Conservation (phyloP, 768 basidiomycete species). For the Dioszegia aurantiaca region DNA sequence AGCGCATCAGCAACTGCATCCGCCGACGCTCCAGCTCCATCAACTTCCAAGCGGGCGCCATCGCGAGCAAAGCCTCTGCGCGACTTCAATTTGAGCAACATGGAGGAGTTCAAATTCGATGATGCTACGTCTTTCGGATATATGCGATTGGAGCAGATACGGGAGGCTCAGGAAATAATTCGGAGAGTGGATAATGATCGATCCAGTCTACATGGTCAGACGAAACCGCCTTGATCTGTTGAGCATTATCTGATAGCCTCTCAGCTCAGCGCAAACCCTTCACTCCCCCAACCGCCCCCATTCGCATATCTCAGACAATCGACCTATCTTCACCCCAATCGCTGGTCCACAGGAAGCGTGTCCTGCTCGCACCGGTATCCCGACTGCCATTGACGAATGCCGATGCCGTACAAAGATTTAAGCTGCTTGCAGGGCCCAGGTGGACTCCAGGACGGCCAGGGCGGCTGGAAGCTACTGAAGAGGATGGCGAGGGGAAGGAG, state of each 20-base stretch:
- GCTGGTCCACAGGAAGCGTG: slow-evolving; percentile 70
- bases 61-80: slow-evolving; percentile 9
- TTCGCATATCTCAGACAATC: slow-evolving; percentile 59
- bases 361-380: slow-evolving; percentile 71
- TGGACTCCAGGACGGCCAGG: slow-evolving; percentile 63
- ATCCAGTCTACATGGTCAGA: slow-evolving; percentile 83
- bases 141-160: slow-evolving; percentile 68
- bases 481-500: slow-evolving; percentile 53
- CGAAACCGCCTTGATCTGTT: slow-evolving; percentile 33
- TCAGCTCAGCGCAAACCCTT: slow-evolving; percentile 80
- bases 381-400: slow-evolving; percentile 65
- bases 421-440: slow-evolving; percentile 80
- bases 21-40: slow-evolving; percentile 7
- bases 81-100: slow-evolving; percentile 14
- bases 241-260: background rate
- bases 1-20: background rate
- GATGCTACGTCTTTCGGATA: slow-evolving; percentile 73
- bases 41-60: slow-evolving; percentile 5
- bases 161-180: slow-evolving; percentile 71
- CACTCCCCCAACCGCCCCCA: slow-evolving; percentile 59
- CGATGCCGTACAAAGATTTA: slow-evolving; percentile 75
- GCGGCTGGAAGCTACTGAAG: slow-evolving; percentile 17
- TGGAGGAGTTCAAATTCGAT: slow-evolving; percentile 53
- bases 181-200: slow-evolving; percentile 85
- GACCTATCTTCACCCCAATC: slow-evolving; percentile 72